phyloP scores from a whole-genome alignment of 202 grass and related monocot species.

The Panicum virgatum region DNA sequence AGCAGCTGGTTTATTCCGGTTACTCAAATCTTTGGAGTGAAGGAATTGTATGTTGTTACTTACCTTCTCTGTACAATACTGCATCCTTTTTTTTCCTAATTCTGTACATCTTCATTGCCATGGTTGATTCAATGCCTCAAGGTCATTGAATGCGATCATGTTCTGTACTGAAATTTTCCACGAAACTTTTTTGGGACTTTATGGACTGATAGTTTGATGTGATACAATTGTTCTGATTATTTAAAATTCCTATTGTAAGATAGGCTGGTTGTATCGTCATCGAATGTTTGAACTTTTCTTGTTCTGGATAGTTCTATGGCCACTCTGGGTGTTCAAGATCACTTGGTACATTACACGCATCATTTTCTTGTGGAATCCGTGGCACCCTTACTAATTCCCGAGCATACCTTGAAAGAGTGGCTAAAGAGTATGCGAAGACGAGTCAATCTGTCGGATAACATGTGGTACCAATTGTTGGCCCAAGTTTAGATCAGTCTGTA shows the following conservation, averaged over 20 bases:
- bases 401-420: constrained; percentile 29
- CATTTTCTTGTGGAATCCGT: constrained; percentile 16
- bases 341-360: neutral
- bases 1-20: constrained; percentile 90
- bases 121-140: constrained; percentile 15
- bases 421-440: constrained; percentile 9
- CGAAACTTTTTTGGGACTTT: constrained; percentile 9
- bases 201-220: constrained; percentile 32
- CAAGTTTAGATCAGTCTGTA: constrained; percentile 39
- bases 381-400: neutral
- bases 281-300: constrained; percentile 34
- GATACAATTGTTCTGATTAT: constrained; percentile 41
- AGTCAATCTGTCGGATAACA: constrained; percentile 9
- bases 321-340: constrained; percentile 32
- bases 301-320: constrained; percentile 36
- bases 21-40: constrained; percentile 98
- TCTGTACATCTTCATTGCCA: constrained; percentile 41
- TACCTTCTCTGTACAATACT: constrained; percentile 45
- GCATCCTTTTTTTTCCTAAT: constrained; percentile 22
- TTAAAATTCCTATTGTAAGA: constrained; percentile 44
- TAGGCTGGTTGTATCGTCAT: constrained; percentile 30
- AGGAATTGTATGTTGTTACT: constrained; percentile 50
- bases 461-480: constrained; percentile 19
- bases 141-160: constrained; percentile 7
- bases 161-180: constrained; percentile 38